These are phyloP conservation scores for Xanthoconium stramineum DNA, from an alignment of 768 basidiomycete genomes.

Conservation along the genomic window DNA sequence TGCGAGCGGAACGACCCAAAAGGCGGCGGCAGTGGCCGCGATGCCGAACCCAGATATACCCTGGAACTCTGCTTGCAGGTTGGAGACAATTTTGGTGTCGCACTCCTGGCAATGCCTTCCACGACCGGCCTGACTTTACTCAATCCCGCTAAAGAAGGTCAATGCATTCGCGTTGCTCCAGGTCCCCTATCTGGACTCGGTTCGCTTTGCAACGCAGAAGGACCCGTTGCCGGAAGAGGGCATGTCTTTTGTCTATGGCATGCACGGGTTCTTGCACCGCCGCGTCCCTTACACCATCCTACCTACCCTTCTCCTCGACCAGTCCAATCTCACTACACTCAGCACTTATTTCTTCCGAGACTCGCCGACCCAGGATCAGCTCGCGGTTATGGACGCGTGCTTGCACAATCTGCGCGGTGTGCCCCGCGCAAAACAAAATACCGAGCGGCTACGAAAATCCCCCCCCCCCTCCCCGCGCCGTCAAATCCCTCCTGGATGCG, in stretches of 20 bases:
- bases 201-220: constrained; percentile 33
- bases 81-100: constrained; percentile 47
- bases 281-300: constrained; percentile 52
- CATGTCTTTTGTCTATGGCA: constrained; percentile 30
- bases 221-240: constrained; percentile 20
- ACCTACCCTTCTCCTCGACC: constrained; percentile 62
- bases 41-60: constrained; percentile 23
- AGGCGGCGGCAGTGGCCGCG: constrained; percentile 73
- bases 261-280: constrained; percentile 50
- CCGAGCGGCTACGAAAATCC: constrained; percentile 54
- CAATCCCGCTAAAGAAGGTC: constrained; percentile 55
- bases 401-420: constrained; percentile 73
- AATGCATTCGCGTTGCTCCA: constrained; percentile 41
- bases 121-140: constrained; percentile 68
- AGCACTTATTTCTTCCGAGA: constrained; percentile 60
- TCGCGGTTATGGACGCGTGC: constrained; percentile 83
- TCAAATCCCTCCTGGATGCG: constrained; percentile 44
- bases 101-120: constrained; percentile 64
- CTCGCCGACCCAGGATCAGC: constrained; percentile 60
- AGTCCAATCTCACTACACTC: constrained; percentile 32
- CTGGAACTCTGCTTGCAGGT: constrained; percentile 24
- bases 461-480: too few species aligned
- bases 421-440: constrained; percentile 69
- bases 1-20: constrained; percentile 88
- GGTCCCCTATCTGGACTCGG: constrained; percentile 35